These are phyloP conservation scores for Hydnomerulius pinastri DNA, from an alignment of 768 basidiomycete genomes.

Conservation along the genomic window DNA sequence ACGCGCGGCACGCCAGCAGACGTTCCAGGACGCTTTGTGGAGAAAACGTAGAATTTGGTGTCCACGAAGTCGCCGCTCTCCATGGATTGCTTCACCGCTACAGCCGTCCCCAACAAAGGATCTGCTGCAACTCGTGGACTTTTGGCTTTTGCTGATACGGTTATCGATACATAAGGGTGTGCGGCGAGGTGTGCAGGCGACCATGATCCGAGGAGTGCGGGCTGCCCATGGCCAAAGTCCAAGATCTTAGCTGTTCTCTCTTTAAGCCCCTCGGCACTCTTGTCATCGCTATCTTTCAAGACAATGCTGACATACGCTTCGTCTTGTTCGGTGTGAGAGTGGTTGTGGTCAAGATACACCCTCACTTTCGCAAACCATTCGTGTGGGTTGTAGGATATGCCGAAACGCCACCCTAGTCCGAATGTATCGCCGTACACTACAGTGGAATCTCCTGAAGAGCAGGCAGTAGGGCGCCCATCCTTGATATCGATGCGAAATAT, in stretches of 20 bases:
- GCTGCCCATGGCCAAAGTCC: slow-evolving; percentile 29
- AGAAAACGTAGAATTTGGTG: slow-evolving; percentile 32
- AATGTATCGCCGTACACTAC: slow-evolving; percentile 28
- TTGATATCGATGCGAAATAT: slow-evolving; percentile 26
- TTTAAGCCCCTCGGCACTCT: slow-evolving; percentile 3
- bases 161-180: slow-evolving; percentile 24
- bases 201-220: slow-evolving; percentile 27
- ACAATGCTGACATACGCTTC: slow-evolving; percentile 14
- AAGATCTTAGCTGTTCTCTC: slow-evolving; percentile 19
- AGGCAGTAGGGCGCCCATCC: slow-evolving; percentile 19
- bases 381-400: slow-evolving; percentile 16
- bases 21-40: slow-evolving; percentile 11
- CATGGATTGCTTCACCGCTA: slow-evolving; percentile 26
- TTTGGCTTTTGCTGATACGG: slow-evolving; percentile 17
- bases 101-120: slow-evolving; percentile 17
- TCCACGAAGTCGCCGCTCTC: slow-evolving; percentile 26
- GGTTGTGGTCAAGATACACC: slow-evolving; percentile 30
- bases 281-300: slow-evolving; percentile 7
- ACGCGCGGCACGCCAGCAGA: slow-evolving; percentile 22
- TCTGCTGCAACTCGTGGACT: slow-evolving; percentile 7
- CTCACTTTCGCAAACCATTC: slow-evolving; percentile 27
- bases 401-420: slow-evolving; percentile 30
- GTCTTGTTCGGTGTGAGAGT: slow-evolving; percentile 20
- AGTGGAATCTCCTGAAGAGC: slow-evolving; percentile 3
- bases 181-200: slow-evolving; percentile 4